Evolutionary conservation across 2,329 filamentous ascomycete genomes (phyloP).

Genomic region (Drechslerella stenobrocha): DNA sequence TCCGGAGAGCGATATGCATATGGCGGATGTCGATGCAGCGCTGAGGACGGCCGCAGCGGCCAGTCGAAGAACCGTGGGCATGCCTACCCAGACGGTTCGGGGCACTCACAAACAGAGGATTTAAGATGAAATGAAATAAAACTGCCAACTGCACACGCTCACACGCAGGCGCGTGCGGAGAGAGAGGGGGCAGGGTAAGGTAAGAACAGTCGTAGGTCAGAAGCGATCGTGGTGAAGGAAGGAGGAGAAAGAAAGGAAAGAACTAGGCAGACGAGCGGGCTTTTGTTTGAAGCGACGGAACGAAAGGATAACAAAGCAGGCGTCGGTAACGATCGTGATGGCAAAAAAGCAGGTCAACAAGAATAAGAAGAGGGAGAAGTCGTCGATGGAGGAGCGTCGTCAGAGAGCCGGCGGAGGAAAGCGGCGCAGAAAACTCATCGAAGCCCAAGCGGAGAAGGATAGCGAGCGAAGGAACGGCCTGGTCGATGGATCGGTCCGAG

Average conservation of each 20-base stretch:
- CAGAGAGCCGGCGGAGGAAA: constrained; percentile 44
- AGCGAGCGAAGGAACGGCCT: constrained; percentile 22
- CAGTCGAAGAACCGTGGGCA: constrained; percentile 43
- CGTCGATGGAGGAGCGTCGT: constrained; percentile 26
- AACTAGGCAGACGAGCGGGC: constrained; percentile 7
- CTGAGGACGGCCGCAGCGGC: constrained; percentile 38
- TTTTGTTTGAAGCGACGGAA: constrained; percentile 8
- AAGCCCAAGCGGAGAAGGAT: neutral
- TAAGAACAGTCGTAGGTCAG: constrained; percentile 1
- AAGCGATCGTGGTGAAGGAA: constrained; percentile 8
- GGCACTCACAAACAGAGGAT: constrained; percentile 11
- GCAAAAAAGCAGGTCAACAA: neutral
- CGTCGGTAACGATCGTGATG: constrained; percentile 35
- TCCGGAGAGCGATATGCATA: constrained; percentile 55
- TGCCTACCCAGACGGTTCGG: constrained; percentile 18
- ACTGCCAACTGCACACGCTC: neutral
- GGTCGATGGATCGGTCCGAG: constrained; percentile 12
- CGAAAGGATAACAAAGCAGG: constrained; percentile 24
- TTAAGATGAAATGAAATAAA: neutral
- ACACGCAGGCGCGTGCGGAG: neutral
- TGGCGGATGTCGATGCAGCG: constrained; percentile 43
- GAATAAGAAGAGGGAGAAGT: constrained; percentile 13
- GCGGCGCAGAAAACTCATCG: constrained; percentile 9
- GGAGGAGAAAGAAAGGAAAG: neutral
- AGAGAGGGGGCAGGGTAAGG: neutral